Evolutionary conservation across 805 yeast species (phyloP).

Genomic region (Starmerella apis): DNA sequence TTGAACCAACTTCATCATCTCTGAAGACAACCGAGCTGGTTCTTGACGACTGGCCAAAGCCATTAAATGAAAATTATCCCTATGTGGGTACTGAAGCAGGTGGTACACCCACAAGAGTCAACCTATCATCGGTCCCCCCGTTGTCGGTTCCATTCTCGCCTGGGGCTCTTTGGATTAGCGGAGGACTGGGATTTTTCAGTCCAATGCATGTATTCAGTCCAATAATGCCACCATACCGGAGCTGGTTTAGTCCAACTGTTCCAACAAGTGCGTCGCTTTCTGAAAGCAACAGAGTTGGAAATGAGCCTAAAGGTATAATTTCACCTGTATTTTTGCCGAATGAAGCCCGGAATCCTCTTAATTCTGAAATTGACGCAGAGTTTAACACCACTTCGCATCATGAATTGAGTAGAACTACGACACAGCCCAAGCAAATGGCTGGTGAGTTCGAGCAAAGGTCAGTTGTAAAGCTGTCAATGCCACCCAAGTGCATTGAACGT

Average conservation of each 20-base stretch:
- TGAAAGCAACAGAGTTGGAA: neutral
- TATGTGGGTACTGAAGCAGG: neutral
- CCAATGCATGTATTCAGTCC: neutral
- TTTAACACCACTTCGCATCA: no score
- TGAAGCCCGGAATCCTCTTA: no score
- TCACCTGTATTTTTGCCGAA: neutral
- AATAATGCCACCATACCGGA: neutral
- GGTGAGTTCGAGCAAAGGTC: no score
- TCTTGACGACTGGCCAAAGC: constrained; percentile 1
- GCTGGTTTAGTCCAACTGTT: neutral
- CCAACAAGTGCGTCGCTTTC: neutral
- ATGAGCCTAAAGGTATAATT: neutral
- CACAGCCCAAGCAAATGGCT: no score
- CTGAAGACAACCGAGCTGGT: neutral
- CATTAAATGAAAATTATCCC: neutral
- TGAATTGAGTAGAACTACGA: no score
- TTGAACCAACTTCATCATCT: neutral
- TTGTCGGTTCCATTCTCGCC: neutral
- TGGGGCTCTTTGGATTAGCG: neutral
- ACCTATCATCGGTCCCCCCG: neutral
- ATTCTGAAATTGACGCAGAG: no score
- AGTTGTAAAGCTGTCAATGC: neutral
- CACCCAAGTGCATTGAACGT: neutral
- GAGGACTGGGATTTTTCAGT: neutral
- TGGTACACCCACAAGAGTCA: neutral